phyloP scores from a whole-genome alignment of 192 early-diverging fungal genomes.

The Linnemannia hyalina region DNA sequence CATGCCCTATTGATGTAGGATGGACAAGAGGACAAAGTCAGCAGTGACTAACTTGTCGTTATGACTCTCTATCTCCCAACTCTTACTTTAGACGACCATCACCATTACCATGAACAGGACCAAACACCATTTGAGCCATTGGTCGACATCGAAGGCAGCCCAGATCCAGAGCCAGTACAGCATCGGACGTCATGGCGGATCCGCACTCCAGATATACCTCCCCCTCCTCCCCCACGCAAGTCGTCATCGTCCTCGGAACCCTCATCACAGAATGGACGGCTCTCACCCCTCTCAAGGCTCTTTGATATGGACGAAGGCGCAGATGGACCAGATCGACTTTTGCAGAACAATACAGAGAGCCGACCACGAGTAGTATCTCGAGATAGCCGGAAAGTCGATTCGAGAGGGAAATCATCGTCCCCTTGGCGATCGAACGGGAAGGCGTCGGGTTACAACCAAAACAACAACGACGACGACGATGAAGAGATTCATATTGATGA shows the following conservation, averaged over 20 bases:
- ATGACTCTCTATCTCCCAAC: background rate
- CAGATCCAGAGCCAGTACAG: constrained; percentile 2
- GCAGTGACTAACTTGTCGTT: background rate
- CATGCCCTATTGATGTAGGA: background rate
- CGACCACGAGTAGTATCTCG: constrained; percentile 19
- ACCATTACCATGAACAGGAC: constrained; percentile 29
- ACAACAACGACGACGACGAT: constrained; percentile 29
- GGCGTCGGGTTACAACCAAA: constrained; percentile 39
- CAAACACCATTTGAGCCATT: constrained; percentile 21
- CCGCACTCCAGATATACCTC: background rate
- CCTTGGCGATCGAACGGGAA: constrained; percentile 18
- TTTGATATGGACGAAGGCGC: constrained; percentile 53
- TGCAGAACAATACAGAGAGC: constrained; percentile 33
- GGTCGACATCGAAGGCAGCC: constrained; percentile 4
- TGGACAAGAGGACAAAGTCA: background rate
- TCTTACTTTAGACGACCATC: background rate
- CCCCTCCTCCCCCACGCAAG: constrained; percentile 21
- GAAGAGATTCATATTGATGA: constrained; percentile 50
- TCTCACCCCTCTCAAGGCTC: constrained; percentile 39
- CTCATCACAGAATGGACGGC: constrained; percentile 21
- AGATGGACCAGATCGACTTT: constrained; percentile 39
- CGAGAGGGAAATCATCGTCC: background rate
- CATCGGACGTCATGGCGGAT: background rate
- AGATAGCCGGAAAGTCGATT: background rate
- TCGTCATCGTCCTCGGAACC: constrained; percentile 19